phyloP scores from a whole-genome alignment of 805 yeast species.

The Zygosaccharomyces siamensis region DNA sequence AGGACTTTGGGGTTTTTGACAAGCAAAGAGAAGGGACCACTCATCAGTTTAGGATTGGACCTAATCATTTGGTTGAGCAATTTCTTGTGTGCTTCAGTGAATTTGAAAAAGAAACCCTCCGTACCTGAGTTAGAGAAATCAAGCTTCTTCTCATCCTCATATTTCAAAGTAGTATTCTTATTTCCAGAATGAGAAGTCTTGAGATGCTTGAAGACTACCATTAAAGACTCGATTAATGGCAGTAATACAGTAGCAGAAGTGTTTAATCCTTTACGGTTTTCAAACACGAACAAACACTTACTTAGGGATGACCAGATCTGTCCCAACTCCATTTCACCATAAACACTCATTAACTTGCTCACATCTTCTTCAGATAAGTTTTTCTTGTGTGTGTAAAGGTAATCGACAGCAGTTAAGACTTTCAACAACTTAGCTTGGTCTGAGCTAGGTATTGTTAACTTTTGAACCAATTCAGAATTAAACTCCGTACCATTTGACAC shows the following conservation, averaged over 20 bases:
- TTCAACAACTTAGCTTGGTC: constrained; percentile 87
- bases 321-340: constrained; percentile 65
- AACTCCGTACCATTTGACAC: constrained; percentile 42
- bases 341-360: constrained; percentile 53
- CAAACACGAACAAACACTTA: constrained; percentile 61
- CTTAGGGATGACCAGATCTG: constrained; percentile 81
- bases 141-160: constrained; percentile 51
- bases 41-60: constrained; percentile 85
- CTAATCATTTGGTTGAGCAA: constrained; percentile 88
- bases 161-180: constrained; percentile 48
- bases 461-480: constrained; percentile 51
- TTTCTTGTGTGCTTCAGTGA: constrained; percentile 84
- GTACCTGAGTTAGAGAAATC: constrained; percentile 73
- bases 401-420: constrained; percentile 82
- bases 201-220: constrained; percentile 94
- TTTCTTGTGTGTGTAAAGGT: constrained; percentile 51
- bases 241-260: constrained; percentile 74
- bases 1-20: constrained; percentile 83
- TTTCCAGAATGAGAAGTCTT: constrained; percentile 46
- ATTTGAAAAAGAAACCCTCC: constrained; percentile 73
- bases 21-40: constrained; percentile 89
- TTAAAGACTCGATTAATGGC: constrained; percentile 84
- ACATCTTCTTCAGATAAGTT: constrained; percentile 27
- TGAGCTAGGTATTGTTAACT: constrained; percentile 73
- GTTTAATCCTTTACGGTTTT: constrained; percentile 45